Percentiles rank a stretch among this genome's conserved stretches.
These are phyloP conservation scores for Dacryopinax spathularia DNA, from an alignment of 768 basidiomycete species.

Conservation along the genomic window DNA sequence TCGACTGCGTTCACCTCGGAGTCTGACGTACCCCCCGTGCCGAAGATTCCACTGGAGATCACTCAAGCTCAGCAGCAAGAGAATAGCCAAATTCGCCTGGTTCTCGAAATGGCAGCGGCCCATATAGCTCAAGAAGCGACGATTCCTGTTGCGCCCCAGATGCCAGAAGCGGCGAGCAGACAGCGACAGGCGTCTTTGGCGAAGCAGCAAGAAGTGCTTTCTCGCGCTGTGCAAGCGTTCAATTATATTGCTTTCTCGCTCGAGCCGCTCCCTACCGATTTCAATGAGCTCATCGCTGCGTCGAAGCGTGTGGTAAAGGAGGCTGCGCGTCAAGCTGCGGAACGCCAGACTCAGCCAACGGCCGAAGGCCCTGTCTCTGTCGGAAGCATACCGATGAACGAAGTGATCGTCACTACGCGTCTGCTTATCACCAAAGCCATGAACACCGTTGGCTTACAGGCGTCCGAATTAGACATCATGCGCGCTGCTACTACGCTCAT, in stretches of 20 bases:
- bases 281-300: background rate
- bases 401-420: background rate
- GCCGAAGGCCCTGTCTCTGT: background rate
- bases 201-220: slow-evolving; percentile 69
- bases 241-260: slow-evolving; percentile 32
- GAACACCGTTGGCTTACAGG: background rate
- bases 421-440: background rate
- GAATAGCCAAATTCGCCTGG: background rate
- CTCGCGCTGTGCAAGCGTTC: slow-evolving; percentile 56
- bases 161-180: slow-evolving; percentile 16
- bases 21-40: background rate
- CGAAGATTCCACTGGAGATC: slow-evolving; percentile 3
- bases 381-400: background rate
- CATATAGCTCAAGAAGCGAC: slow-evolving; percentile 10
- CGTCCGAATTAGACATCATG: slow-evolving; percentile 2
- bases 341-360: background rate
- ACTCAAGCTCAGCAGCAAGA: background rate
- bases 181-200: slow-evolving; percentile 48
- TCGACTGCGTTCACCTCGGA: slow-evolving; percentile 9
- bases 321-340: background rate
- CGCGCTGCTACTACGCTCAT: background rate
- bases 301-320: background rate
- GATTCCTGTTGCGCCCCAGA: slow-evolving; percentile 5
- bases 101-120: background rate
- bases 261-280: background rate